These are phyloP conservation scores for Lasiodiplodia sp. DNA, from an alignment of 2,329 filamentous ascomycete species.

Conservation along the genomic window DNA sequence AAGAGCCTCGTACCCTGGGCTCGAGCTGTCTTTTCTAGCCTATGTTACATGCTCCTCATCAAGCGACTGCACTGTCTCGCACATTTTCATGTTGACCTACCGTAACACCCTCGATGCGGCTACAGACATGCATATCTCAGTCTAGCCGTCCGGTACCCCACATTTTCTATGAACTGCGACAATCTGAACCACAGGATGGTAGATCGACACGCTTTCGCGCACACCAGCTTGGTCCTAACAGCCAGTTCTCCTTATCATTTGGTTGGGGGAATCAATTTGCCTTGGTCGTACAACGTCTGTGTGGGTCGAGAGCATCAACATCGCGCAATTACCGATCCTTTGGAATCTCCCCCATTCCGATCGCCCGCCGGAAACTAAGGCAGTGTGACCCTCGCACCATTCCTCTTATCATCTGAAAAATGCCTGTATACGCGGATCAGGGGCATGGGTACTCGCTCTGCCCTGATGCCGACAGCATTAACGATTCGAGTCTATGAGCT, in stretches of 20 bases:
- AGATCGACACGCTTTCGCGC: background rate
- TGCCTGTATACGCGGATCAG: background rate
- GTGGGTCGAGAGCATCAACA: background rate
- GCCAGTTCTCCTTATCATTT: background rate
- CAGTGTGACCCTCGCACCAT: conserved; percentile 5
- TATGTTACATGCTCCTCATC: conserved; percentile 2
- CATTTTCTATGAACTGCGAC: background rate
- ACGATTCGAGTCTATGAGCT: background rate
- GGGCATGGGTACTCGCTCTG: background rate
- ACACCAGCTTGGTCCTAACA: background rate
- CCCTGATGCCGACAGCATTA: too few relatives aligned
- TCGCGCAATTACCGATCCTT: background rate
- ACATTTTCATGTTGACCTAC: background rate
- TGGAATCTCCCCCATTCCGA: conserved; percentile 10
- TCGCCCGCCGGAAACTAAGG: conserved; percentile 9
- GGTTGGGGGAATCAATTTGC: background rate
- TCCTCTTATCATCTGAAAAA: conserved; percentile 7
- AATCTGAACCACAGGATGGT: background rate
- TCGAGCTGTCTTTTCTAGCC: background rate
- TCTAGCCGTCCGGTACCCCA: background rate
- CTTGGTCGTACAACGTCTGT: background rate
- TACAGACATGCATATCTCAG: background rate
- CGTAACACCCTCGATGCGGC: background rate
- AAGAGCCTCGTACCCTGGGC: background rate
- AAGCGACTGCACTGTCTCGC: background rate